Evolutionary conservation across 225 moss, liverwort and hornwort genomes (phyloP), one percentile per base, ranked within the genome.

Genomic region (Rhytidiadelphus loreus): DNA sequence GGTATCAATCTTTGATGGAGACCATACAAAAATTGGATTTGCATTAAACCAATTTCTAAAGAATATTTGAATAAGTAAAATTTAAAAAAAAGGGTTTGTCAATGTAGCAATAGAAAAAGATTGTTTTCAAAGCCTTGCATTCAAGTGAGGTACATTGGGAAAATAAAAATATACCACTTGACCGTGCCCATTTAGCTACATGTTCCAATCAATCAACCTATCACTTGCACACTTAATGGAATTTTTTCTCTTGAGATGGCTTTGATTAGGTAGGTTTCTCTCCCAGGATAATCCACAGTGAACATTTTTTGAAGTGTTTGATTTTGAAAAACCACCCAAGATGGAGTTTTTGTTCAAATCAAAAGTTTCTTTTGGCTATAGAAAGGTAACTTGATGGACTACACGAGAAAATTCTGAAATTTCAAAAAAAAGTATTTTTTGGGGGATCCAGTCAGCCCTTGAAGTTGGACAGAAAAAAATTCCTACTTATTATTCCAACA

Each of bases 211-310:
- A 72, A 72, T 44, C 3, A 48, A 0, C 0, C 12, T 11, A 4
- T 30, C 2, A 30, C 28, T 29, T 46, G 8, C 1, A 30, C 12
- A 30, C 30, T 1, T 0, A n/a, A 19, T 11, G 2, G 4, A 3
- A 30, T 7, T 18, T 48, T 16, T 73, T 48, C 46, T 16, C 9
- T 46, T 48, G 7, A 6, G 4, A 46, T 29, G 29, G 4, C 18
- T 0, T 73, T 28, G 46, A 11, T 16, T 43, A 11, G 26, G 5
- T 16, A 28, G 28, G 4, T 74, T 48, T 52, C 3, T 12, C 2
- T 29, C 3, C 2, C 3, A 21, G 13, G 3, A 2, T 8, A 50
- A 50, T 52, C 0, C 0, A 0, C 1, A 22, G 2, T 33, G 5
- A 21, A 0, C 21, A 33, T 22, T 52, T 52, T 0, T 33, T 33